These are phyloP conservation scores for Gaeumannomyces tritici DNA, from an alignment of 2,329 filamentous ascomycete species.

Conservation along the genomic window DNA sequence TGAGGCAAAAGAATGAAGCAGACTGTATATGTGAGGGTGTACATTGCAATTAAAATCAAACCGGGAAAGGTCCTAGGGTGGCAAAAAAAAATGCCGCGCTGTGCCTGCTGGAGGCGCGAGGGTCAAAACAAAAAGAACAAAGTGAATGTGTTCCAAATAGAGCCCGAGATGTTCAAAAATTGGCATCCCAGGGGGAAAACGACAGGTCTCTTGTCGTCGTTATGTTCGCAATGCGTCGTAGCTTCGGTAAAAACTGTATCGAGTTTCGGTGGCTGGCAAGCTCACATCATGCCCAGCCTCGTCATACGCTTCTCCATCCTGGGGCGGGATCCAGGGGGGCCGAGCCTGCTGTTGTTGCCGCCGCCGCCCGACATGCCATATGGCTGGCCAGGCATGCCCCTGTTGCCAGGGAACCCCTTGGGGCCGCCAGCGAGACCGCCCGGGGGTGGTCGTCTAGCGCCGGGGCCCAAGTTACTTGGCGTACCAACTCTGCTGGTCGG, in stretches of 20 bases:
- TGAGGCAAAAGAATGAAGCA: neutral
- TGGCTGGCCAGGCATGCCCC: constrained; percentile 9
- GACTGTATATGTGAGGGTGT: neutral
- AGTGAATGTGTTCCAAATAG: neutral
- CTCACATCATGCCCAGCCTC: constrained; percentile 44
- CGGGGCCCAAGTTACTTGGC: constrained; percentile 2
- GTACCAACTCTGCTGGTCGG: neutral
- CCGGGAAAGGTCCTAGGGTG: neutral
- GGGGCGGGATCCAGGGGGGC: constrained; percentile 26
- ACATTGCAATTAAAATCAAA: neutral
- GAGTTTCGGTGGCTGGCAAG: neutral
- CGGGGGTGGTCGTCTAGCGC: neutral
- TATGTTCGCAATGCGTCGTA: too few species aligned
- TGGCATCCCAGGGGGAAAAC: too few species aligned
- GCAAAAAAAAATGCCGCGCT: neutral
- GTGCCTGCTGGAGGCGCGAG: neutral
- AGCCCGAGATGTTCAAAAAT: neutral
- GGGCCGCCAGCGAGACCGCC: constrained; percentile 7
- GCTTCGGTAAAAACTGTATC: too few species aligned
- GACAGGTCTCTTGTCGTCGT: neutral
- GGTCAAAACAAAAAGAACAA: neutral
- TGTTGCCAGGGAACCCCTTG: constrained; percentile 4
- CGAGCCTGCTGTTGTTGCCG: constrained; percentile 19
- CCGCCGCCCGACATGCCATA: constrained; percentile 18
- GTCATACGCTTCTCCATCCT: constrained; percentile 56